Conservation (phyloP, 2,329 filamentous ascomycete species). For the Xylaria sp. region DNA sequence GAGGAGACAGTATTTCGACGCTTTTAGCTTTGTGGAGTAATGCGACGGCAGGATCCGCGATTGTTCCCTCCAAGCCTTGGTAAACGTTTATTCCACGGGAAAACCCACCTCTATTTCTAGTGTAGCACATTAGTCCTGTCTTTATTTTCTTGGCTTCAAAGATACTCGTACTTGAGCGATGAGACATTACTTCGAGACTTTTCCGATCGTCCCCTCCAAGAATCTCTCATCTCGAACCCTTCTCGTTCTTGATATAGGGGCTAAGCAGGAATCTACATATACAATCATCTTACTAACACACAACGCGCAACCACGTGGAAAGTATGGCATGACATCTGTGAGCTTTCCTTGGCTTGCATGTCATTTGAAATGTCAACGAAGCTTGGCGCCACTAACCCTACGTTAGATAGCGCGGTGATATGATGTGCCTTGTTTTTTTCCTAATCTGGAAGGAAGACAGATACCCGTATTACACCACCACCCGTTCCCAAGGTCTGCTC, state of each 20-base stretch:
- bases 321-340: not conserved
- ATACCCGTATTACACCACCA: not conserved
- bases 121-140: not conserved
- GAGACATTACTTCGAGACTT: not conserved
- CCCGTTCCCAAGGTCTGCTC: no score
- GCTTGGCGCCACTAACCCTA: constrained; percentile 7
- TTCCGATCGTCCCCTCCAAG: not conserved
- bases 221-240: not conserved
- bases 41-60: not conserved
- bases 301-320: not conserved
- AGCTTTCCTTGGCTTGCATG: constrained; percentile 2
- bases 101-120: no score
- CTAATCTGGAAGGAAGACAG: not conserved
- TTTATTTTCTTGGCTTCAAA: not conserved
- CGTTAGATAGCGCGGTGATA: not conserved
- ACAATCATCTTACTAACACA: constrained; percentile 13
- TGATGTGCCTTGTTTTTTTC: not conserved
- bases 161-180: not conserved
- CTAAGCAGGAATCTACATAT: no score
- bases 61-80: not conserved
- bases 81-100: not conserved
- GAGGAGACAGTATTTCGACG: not conserved
- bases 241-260: no score
- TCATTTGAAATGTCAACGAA: constrained; percentile 12
- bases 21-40: not conserved